phyloP scores from a whole-genome alignment of 1,139 yeast species.

The Magnusiomyces tetraspermus region DNA sequence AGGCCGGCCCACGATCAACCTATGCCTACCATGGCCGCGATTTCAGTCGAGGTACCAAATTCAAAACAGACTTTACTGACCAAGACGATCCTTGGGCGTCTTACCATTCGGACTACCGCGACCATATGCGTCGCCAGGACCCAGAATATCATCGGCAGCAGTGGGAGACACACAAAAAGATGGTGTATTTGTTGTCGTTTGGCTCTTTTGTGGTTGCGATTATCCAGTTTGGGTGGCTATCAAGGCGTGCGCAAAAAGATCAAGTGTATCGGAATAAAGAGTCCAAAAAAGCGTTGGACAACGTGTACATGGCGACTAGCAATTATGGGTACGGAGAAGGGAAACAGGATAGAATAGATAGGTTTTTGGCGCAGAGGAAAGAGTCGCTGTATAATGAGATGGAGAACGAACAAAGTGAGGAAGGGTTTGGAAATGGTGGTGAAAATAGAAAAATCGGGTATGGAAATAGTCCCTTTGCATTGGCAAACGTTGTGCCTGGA shows the following conservation, averaged over 20 bases:
- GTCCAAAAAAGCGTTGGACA: conserved; percentile 6
- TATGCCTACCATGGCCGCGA: conserved; percentile 26
- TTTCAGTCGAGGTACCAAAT: conserved; percentile 9
- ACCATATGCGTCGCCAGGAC: conserved; percentile 18
- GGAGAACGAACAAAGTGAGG: no score
- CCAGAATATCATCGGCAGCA: conserved; percentile 26
- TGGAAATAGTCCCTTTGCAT: not conserved
- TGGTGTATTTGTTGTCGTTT: conserved; percentile 22
- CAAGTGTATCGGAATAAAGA: conserved; percentile 5
- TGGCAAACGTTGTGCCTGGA: no score
- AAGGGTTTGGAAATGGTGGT: no score
- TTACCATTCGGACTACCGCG: conserved; percentile 13
- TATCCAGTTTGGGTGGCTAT: conserved; percentile 21
- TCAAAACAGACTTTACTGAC: conserved; percentile 11
- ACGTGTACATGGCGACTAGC: conserved; percentile 7
- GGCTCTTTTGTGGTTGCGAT: conserved; percentile 23
- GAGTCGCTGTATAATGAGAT: not conserved
- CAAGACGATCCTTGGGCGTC: conserved; percentile 24
- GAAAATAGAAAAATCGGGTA: not conserved
- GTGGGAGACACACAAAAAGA: conserved; percentile 23
- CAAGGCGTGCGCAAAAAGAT: conserved; percentile 10
- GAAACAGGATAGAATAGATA: conserved; percentile 7
- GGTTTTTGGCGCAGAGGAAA: conserved; percentile 13
- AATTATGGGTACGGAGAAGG: conserved; percentile 13
- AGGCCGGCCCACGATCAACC: no score